Evolutionary conservation across 2,329 filamentous ascomycete species (phyloP), one percentile per base, ranked within the genome.

Genomic region (Penicillium sp.): DNA sequence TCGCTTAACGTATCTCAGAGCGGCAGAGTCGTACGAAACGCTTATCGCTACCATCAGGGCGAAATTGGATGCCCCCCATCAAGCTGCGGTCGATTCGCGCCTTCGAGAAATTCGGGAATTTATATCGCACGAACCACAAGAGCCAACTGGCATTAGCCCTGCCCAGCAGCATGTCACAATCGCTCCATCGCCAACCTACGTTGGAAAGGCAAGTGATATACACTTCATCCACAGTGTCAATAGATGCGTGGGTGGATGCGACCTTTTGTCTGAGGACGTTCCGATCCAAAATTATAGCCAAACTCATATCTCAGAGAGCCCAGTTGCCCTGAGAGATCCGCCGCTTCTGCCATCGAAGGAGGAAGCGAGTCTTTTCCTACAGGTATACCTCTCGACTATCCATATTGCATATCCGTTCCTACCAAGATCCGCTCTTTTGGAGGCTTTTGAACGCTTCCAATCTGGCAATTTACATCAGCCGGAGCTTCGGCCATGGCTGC

Each of bases 121-220:
- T 11, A 14, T 11, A 11, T 11, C 31, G 13, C 10, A 10, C 4
- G 10, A 34, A 10, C 31, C 31, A 4, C 7, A 34, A 34, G 31
- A 34, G 13, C 31, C 31, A 5, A 13, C 13, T 14, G 31, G 13
- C 10, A 14, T 34, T 10, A 14, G 14, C 31, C 31, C 10, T 9
- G 9, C 31, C 9, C 31, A 14, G 10, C 31, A 34, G 5, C 10
- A 13, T 38, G 32, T 31, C 9, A 16, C 32, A n/a, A 24, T 50
- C 10, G 49, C 54, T 36, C 24, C 24, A 8, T 60, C 54, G 8
- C 60, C 67, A 34, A 67, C 68, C 6, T 74, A 72, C 52, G 58
- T 74, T 1, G 73, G 72, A 34, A 70, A 73, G 48, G 70, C 70
- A n/a, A 74, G 71, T 58, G 72, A 75, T 39, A 66, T 75, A 21